Evolutionary conservation across 257 asterid species (phyloP), one percentile per base, ranked within the genome.

Genomic region (Apocynum venetum): DNA sequence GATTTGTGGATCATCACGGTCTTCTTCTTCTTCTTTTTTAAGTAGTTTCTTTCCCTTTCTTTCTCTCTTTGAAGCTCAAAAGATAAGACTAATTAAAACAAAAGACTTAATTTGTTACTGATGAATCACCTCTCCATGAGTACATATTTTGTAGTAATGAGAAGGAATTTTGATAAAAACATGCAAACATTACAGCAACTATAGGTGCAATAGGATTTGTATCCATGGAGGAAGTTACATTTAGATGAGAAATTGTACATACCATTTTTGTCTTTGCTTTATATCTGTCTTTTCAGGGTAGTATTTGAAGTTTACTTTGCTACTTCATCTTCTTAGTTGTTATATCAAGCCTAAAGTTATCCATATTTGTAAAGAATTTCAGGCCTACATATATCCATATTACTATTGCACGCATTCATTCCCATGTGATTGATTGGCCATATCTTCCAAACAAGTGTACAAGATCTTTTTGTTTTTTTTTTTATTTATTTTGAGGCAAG

Each of bases 351-450:
- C 47, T 74, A 55, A 71, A 76, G 46, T 44, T 73, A 44, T 66
- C 40, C 47, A 53, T 68, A 43, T 75, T 55, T 36, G 57, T 80
- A 11, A 2, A 47, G 71, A 63, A 53, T 19, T 51, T 31, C 46
- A 55, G 52, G 80, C 53, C 14, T 44, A 38, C 83, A 35, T 25
- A 15, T 55, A 6, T 53, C 0, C 13, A 53, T n/a, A 8, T 49
- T 55, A 65, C 55, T n/a, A 79, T 38, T 56, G 10, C 15, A 65
- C 67, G 25, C 78, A 78, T 53, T 79, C 51, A 57, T 36, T 75
- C 91, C 89, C 89, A 87, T 89, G 89, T 89, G 91, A 86, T 65
- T 56, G 70, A 71, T 72, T 85, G 82, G 73, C 72, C 66, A 76
- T 66, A 78, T 83, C 84, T 78, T 71, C 74, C 75, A 75, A 51